A percentile compares a stretch with the other conserved stretches of the same genome.
These are phyloP conservation scores for Suillus subluteus DNA, from an alignment of 768 basidiomycete genomes.

Conservation along the genomic window DNA sequence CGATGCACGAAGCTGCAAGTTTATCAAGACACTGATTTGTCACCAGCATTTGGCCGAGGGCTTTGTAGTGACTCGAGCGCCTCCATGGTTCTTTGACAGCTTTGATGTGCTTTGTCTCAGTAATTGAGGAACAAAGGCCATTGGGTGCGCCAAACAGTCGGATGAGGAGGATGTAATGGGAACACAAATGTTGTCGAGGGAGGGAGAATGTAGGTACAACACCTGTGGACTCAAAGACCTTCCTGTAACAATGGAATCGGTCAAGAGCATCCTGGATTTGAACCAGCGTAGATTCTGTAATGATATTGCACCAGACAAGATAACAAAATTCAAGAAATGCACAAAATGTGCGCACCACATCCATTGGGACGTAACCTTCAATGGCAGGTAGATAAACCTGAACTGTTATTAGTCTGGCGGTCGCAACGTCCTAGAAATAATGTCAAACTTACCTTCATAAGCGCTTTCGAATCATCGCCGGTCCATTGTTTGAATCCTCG, in stretches of 20 bases:
- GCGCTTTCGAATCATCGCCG: not conserved
- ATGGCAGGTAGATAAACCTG: not conserved
- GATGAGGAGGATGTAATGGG: conserved; percentile 31
- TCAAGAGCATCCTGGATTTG: too few species aligned
- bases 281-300: too few species aligned
- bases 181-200: conserved; percentile 35
- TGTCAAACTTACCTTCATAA: not conserved
- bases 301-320: too few species aligned
- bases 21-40: conserved; percentile 33
- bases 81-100: conserved; percentile 36
- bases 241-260: too few species aligned
- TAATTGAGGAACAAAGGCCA: conserved; percentile 29
- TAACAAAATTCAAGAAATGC: too few species aligned
- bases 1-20: conserved; percentile 21
- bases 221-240: not conserved
- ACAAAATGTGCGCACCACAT: too few species aligned
- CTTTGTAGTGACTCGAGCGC: conserved; percentile 32
- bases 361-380: too few species aligned
- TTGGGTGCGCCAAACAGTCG: conserved; percentile 30
- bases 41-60: conserved; percentile 35
- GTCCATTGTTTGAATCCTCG: not conserved
- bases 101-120: conserved; percentile 25
- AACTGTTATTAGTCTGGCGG: too few species aligned
- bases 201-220: conserved; percentile 27
- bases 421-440: too few species aligned